These are phyloP conservation scores for Lachnellula arida DNA, from an alignment of 2,329 filamentous ascomycete species.

Conservation along the genomic window DNA sequence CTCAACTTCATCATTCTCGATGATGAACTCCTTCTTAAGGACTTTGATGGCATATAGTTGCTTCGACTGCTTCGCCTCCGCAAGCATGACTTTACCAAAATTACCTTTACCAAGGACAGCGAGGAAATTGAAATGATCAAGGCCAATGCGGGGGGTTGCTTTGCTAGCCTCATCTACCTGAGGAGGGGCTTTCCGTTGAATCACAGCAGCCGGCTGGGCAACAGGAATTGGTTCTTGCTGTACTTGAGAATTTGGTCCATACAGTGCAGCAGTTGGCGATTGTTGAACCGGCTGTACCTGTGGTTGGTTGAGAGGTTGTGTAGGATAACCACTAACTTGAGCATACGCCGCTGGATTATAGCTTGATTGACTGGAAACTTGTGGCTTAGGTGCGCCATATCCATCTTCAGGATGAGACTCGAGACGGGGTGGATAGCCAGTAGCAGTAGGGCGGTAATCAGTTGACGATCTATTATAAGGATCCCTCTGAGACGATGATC, in stretches of 20 bases:
- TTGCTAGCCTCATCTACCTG: conserved; percentile 38
- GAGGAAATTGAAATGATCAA: conserved; percentile 99
- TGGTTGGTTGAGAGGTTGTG: conserved; percentile 37
- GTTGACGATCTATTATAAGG: conserved; percentile 26
- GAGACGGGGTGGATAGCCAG: conserved; percentile 20
- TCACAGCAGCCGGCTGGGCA: conserved; percentile 28
- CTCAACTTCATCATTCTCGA: conserved; percentile 98
- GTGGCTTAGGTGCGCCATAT: conserved; percentile 30
- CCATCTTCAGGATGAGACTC: conserved; percentile 24
- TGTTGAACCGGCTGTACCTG: conserved; percentile 36
- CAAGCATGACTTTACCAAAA: conserved; percentile 99
- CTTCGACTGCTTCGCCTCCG: conserved; percentile 88
- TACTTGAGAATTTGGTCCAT: conserved; percentile 26
- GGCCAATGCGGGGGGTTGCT: conserved; percentile 75
- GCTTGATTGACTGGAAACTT: conserved; percentile 50
- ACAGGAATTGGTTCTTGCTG: conserved; percentile 26
- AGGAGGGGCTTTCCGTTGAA: background rate
- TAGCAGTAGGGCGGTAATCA: conserved; percentile 24
- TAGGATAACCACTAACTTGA: conserved; percentile 51
- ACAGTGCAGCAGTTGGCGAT: conserved; percentile 26
- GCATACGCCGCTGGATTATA: conserved; percentile 80
- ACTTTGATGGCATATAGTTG: conserved; percentile 98
- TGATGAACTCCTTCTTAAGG: conserved; percentile 99
- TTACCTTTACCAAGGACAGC: conserved; percentile 98
- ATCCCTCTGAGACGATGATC: conserved; percentile 28